Base-by-base conservation (phyloP, 176 grass and related monocot genomes). In the Phoenix dactylifera region DNA sequence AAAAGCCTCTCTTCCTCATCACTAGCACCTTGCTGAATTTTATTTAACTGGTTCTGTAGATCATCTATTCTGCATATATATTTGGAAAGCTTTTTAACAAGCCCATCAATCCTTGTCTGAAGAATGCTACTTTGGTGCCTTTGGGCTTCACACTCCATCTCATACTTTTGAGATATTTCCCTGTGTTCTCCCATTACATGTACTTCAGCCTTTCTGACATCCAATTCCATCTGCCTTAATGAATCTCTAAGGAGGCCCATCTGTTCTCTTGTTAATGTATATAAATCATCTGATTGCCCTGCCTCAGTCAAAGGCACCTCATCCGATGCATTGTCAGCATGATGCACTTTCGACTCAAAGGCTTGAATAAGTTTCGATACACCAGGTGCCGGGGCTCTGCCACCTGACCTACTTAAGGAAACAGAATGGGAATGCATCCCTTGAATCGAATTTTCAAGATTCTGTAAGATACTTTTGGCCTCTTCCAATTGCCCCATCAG, bases 361-460 rank as follows among this genome's bases (percentile, higher is more conserved):
- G 92, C 85, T 49, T 91, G 82, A 56, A 97, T 88, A 67, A 97
- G 87, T 69, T 91, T 87, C 28, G 92, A 82, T 62, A 97, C 82
- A 6, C 86, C 77, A 65, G 58, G 52, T 52, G 69, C 49, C 52
- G 57, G 26, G 50, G 69, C 78, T 59, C 72, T 80, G 24, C 79
- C 82, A 73, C 67, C 58, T 17, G 50, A 54, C 51, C 51, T 18
- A 24, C 15, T 54, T 1, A 72, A 51, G 12, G 61, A 35, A 19
- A 67, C 65, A 3, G 92, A 83, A 54, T 71, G 71, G 63, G 61
- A 86, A 22, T 74, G 80, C 72, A 90, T 60, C 64, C 72, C 76
- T 62, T 96, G 72, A 50, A 91, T 52, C 68, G 86, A 83, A 60
- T 67, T 82, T 75, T 84, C 76, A 80, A 97, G 85, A 29, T 88